These are phyloP conservation scores for Colletotrichum tropicicola DNA, from an alignment of 2,329 filamentous ascomycete species.

Conservation along the genomic window DNA sequence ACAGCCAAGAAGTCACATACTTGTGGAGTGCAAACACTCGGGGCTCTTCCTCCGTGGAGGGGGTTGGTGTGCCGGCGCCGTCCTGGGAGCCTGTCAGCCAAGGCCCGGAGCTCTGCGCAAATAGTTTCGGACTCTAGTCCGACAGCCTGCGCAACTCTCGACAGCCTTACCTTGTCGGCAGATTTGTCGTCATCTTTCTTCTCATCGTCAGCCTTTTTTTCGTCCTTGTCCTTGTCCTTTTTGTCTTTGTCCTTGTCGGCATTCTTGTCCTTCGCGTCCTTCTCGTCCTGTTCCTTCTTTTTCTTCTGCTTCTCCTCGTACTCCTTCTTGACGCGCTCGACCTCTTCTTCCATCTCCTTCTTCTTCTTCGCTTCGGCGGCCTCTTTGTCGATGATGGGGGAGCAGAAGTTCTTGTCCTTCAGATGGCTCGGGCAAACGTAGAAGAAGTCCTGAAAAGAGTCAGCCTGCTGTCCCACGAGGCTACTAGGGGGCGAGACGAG, in stretches of 20 bases:
- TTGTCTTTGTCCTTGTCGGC: slow-evolving; percentile 56
- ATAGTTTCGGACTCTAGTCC: neutral
- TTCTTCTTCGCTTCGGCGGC: slow-evolving; percentile 71
- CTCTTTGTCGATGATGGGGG: slow-evolving; percentile 76
- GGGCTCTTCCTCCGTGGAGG: slow-evolving; percentile 70
- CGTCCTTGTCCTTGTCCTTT: slow-evolving; percentile 52
- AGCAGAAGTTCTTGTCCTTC: slow-evolving; percentile 83
- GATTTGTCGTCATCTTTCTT: slow-evolving; percentile 38
- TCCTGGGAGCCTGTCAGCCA: slow-evolving; percentile 51
- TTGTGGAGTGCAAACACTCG: slow-evolving; percentile 73
- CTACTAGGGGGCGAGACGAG: neutral
- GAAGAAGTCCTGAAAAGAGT: slow-evolving; percentile 77
- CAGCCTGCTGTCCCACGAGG: neutral
- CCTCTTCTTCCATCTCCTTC: slow-evolving; percentile 71
- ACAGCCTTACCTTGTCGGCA: slow-evolving; percentile 36
- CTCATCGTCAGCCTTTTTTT: slow-evolving; percentile 44
- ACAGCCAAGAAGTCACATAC: neutral
- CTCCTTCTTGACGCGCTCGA: slow-evolving; percentile 75
- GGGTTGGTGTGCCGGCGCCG: slow-evolving; percentile 41
- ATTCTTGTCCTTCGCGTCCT: slow-evolving; percentile 62
- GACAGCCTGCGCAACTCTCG: neutral
- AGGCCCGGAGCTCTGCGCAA: neutral
- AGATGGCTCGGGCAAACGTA: slow-evolving; percentile 88
- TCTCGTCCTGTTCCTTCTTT: slow-evolving; percentile 74
- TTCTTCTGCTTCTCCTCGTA: slow-evolving; percentile 78